Conservation (phyloP, 2,329 filamentous ascomycete species). For the Colletotrichum sojae region DNA sequence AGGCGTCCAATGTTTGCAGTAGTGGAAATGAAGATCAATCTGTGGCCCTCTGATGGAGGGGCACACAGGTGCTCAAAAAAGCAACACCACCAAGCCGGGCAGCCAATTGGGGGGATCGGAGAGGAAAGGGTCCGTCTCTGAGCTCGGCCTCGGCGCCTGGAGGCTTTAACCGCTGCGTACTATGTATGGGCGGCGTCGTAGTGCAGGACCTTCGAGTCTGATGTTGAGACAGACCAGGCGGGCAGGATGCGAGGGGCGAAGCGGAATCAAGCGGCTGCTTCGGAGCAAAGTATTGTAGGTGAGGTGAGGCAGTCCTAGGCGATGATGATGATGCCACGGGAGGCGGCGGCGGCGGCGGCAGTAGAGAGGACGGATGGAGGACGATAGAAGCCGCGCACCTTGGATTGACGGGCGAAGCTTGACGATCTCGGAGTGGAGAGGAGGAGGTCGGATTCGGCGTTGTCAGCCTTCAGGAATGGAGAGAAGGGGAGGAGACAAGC, state of each 20-base stretch:
- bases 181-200: conserved; percentile 13
- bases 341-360: too few relatives aligned
- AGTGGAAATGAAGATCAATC: conserved; percentile 41
- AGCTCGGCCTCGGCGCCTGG: conserved; percentile 6
- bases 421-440: too few relatives aligned
- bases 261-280: neutral
- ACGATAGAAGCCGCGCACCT: too few relatives aligned
- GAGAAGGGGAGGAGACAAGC: neutral
- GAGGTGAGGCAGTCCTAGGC: too few relatives aligned
- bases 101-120: conserved; percentile 1
- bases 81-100: conserved; percentile 17
- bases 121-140: neutral
- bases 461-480: too few relatives aligned
- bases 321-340: too few relatives aligned
- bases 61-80: conserved; percentile 15
- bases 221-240: conserved; percentile 22
- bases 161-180: conserved; percentile 18
- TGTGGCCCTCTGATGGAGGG: conserved; percentile 12
- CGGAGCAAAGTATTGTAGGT: too few relatives aligned
- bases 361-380: too few relatives aligned
- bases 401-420: too few relatives aligned
- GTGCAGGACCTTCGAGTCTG: conserved; percentile 9
- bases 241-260: neutral
- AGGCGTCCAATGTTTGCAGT: conserved; percentile 41
- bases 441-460: too few relatives aligned